A percentile compares a stretch with the other conserved stretches of the same genome.
phyloP scores from a whole-genome alignment of 768 basidiomycete species.

The Xerocomus brunneocitrinus region DNA sequence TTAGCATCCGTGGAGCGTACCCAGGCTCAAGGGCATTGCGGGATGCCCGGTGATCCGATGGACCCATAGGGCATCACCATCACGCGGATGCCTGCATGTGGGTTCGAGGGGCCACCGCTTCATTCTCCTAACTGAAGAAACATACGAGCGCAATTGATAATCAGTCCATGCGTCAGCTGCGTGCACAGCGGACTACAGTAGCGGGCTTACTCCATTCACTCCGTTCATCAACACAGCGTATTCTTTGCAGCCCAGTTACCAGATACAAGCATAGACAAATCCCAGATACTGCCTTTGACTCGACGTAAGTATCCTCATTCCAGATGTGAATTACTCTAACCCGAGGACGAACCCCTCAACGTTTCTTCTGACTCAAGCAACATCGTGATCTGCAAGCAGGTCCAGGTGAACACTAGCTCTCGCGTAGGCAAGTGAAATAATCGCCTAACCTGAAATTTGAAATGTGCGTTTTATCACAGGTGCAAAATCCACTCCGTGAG shows the following conservation, averaged over 20 bases:
- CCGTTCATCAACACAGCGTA: background rate
- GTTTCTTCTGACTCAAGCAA: background rate
- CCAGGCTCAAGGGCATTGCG: conserved; percentile 20
- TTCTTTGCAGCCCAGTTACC: conserved; percentile 1
- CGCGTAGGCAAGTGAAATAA: background rate
- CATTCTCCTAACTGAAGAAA: conserved; percentile 11
- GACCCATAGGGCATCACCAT: conserved; percentile 6
- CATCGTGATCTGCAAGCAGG: background rate
- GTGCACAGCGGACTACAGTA: conserved; percentile 1
- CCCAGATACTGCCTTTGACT: background rate
- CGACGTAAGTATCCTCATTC: conserved; percentile 8
- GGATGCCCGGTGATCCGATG: conserved; percentile 7
- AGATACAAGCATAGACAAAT: background rate
- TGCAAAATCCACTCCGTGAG: conserved; percentile 12
- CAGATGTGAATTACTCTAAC: background rate
- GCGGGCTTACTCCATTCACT: background rate
- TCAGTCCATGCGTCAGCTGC: conserved; percentile 11
- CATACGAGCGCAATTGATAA: conserved; percentile 4
- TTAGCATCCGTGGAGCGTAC: background rate
- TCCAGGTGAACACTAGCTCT: background rate
- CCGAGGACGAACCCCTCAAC: background rate
- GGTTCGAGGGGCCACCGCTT: background rate
- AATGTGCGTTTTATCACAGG: conserved; percentile 9
- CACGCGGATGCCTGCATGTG: conserved; percentile 20
- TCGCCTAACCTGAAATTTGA: conserved; percentile 4